These are phyloP conservation scores for Silybum marianum DNA, from an alignment of 129 eudicot genomes.

Conservation along the genomic window DNA sequence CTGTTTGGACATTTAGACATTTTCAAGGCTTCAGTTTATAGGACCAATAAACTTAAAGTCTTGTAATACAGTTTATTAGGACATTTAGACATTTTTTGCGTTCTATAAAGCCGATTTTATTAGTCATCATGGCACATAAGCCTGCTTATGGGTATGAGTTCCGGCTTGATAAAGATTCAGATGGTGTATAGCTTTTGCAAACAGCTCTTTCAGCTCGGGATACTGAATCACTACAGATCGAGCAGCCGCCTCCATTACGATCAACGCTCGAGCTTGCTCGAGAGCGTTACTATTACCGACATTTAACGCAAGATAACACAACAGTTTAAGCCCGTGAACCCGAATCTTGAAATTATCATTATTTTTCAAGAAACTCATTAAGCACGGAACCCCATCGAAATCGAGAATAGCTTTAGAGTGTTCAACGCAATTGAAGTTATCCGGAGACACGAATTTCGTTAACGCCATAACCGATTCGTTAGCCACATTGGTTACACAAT, in stretches of 20 bases:
- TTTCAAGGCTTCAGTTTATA: no score
- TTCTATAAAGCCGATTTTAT: not conserved
- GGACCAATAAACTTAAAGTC: not conserved
- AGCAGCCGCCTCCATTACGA: constrained; percentile 55
- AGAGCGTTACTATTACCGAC: constrained; percentile 60
- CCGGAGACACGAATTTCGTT: constrained; percentile 59
- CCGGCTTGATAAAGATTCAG: constrained; percentile 69
- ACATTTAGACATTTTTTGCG: not conserved
- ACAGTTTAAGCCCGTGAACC: constrained; percentile 48
- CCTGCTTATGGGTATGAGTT: constrained; percentile 38
- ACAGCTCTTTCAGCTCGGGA: constrained; percentile 57
- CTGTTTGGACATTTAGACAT: not conserved
- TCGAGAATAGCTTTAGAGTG: constrained; percentile 72
- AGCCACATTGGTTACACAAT: constrained; percentile 40
- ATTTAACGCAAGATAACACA: constrained; percentile 63
- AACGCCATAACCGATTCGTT: constrained; percentile 60
- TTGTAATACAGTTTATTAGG: no score
- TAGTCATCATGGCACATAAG: constrained; percentile 23
- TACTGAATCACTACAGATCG: constrained; percentile 50
- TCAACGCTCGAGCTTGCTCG: constrained; percentile 63
- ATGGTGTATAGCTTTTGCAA: constrained; percentile 51
- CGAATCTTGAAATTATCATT: constrained; percentile 39
- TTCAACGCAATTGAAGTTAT: constrained; percentile 56
- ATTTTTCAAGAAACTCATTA: constrained; percentile 50
- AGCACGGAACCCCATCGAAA: constrained; percentile 47